Percentiles rank a stretch among this genome's conserved stretches.
phyloP scores from a whole-genome alignment of 148 eudicot genomes.

The Salicornia ramosissima region DNA sequence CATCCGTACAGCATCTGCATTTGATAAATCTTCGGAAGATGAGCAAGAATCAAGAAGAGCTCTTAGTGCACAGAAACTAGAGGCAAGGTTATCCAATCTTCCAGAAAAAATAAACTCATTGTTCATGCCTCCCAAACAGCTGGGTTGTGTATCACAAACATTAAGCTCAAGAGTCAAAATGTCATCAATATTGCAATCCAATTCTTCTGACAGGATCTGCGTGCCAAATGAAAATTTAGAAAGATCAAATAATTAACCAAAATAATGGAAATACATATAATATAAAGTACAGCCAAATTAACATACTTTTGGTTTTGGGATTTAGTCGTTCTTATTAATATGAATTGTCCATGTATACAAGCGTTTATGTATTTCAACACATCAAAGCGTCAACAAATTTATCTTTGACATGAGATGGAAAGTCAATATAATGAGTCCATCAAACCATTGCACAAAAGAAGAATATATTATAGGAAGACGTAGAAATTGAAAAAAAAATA shows the following conservation, averaged over 20 bases:
- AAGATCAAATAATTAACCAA: neutral
- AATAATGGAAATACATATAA: neutral
- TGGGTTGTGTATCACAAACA: slow-evolving; percentile 91
- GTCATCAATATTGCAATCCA: slow-evolving; percentile 67
- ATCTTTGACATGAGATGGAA: neutral
- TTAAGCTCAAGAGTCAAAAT: slow-evolving; percentile 73
- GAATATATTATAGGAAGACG: neutral
- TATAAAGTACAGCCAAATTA: neutral
- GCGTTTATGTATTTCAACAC: neutral
- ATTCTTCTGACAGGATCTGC: slow-evolving; percentile 87
- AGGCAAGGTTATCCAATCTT: slow-evolving; percentile 95
- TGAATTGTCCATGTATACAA: neutral
- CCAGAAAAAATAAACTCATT: slow-evolving; percentile 97
- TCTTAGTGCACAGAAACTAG: slow-evolving; percentile 90
- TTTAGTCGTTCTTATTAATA: neutral
- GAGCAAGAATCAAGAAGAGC: slow-evolving; percentile 84
- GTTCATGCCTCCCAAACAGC: slow-evolving; percentile 92
- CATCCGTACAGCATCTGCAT: slow-evolving; percentile 79
- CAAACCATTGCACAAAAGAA: neutral
- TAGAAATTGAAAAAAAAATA: neutral
- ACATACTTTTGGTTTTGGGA: neutral
- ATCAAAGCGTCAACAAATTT: neutral
- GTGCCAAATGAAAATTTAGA: slow-evolving; percentile 21
- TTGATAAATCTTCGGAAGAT: slow-evolving; percentile 55
- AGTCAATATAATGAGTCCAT: too few species aligned